Evolutionary conservation across 306 rosid genomes (phyloP).

Genomic region (Benincasa hispida): DNA sequence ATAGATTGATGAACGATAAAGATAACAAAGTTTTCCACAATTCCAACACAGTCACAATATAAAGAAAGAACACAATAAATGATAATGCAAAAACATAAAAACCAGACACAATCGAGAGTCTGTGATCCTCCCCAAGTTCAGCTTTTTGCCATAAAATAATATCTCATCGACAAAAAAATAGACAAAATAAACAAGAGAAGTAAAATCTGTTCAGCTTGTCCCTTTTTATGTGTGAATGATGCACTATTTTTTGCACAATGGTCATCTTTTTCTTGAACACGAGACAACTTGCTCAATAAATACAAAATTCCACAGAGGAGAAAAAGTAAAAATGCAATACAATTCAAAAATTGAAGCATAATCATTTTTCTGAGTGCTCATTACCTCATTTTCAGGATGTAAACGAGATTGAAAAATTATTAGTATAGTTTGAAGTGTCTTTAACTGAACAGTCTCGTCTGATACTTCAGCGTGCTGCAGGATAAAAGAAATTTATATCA

Average conservation of each 20-base stretch:
- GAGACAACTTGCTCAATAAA: too few species aligned
- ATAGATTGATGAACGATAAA: too few species aligned
- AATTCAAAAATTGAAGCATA: too few species aligned
- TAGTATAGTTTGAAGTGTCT: slow-evolving; percentile 91
- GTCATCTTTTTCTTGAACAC: background rate
- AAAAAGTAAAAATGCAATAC: too few species aligned
- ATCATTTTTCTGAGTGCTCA: slow-evolving; percentile 1
- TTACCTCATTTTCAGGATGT: slow-evolving; percentile 87
- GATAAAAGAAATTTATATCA: slow-evolving; percentile 9
- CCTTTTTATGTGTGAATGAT: background rate
- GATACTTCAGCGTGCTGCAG: slow-evolving; percentile 90
- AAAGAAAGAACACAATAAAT: too few species aligned
- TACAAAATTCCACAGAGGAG: too few species aligned
- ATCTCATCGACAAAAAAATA: background rate
- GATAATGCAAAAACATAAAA: too few species aligned
- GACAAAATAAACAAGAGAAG: background rate
- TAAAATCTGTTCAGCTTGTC: background rate
- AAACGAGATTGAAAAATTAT: slow-evolving; percentile 86
- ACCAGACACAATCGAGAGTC: too few species aligned
- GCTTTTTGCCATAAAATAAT: background rate
- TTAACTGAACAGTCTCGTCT: slow-evolving; percentile 85
- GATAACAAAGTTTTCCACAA: too few species aligned
- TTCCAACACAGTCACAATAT: too few species aligned
- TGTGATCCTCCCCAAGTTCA: too few species aligned
- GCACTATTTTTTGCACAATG: background rate